A percentile compares a stretch with the other conserved stretches of the same genome.
Conservation (phyloP, 208 protist species). For the Blechomonas ayalai region DNA sequence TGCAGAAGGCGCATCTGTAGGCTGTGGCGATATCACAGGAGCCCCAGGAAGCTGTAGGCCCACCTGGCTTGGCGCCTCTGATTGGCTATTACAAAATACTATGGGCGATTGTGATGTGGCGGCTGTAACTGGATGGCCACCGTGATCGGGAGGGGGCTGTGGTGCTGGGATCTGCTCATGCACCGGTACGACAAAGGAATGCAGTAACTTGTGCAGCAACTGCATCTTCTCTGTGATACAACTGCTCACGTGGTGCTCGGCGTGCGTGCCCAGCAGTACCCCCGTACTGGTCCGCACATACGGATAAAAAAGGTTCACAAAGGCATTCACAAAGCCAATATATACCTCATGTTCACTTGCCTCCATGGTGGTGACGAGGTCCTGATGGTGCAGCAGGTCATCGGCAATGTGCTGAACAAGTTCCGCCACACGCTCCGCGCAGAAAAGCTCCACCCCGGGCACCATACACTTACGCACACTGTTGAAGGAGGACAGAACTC, state of each 20-base stretch:
- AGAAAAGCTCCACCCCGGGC: slow-evolving; percentile 38
- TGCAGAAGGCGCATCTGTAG: too few relatives aligned
- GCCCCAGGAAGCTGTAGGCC: too few relatives aligned
- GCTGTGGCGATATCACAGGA: too few relatives aligned
- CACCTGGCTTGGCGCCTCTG: too few relatives aligned
- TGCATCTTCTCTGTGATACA: slow-evolving; percentile 14
- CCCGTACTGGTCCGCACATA: slow-evolving; percentile 43
- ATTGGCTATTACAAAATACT: too few relatives aligned
- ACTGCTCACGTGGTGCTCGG: slow-evolving; percentile 17
- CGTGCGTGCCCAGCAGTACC: slow-evolving; percentile 22
- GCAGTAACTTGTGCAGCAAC: slow-evolving; percentile 13
- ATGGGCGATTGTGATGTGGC: too few relatives aligned
- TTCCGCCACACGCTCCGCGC: slow-evolving; percentile 27
- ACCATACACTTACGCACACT: slow-evolving; percentile 61
- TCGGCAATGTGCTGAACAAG: slow-evolving; percentile 39
- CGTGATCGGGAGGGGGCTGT: too few relatives aligned
- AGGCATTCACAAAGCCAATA: slow-evolving; percentile 47
- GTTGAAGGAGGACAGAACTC: slow-evolving; percentile 66
- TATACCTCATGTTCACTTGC: slow-evolving; percentile 26
- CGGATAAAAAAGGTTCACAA: slow-evolving; percentile 51
- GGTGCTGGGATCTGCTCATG: too few relatives aligned
- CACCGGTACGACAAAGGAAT: too few relatives aligned
- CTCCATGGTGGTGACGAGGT: slow-evolving; percentile 55
- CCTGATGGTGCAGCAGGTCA: slow-evolving; percentile 49
- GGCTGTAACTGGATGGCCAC: too few relatives aligned